Evolutionary conservation across 23 red algal genomes (phyloP).

Genomic region (Gracilaria vermiculophylla): DNA sequence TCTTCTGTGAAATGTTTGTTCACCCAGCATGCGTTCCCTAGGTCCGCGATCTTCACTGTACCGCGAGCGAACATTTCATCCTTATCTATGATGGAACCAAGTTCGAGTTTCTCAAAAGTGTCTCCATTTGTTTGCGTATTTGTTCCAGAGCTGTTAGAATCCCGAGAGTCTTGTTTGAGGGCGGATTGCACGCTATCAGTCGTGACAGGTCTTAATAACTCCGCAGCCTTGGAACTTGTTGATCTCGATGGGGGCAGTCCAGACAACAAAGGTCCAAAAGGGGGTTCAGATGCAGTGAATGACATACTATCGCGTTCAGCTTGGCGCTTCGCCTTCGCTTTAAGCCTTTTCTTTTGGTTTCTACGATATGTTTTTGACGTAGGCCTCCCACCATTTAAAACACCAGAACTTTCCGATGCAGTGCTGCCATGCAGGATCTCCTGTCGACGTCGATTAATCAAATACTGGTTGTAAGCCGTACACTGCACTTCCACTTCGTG

Average conservation of each 20-base stretch:
- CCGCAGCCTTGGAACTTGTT: not conserved
- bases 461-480: slow-evolving; percentile 4
- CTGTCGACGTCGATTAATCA: slow-evolving; percentile 18
- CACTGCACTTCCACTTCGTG: slow-evolving; percentile 37
- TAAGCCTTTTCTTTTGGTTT: slow-evolving; percentile 59
- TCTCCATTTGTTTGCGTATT: not conserved
- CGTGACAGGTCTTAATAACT: not conserved
- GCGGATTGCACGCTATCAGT: not conserved
- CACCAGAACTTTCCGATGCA: slow-evolving; percentile 7
- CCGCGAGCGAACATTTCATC: slow-evolving; percentile 60
- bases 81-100: slow-evolving; percentile 42
- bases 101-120: slow-evolving; percentile 28
- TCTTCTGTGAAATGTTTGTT: slow-evolving; percentile 95
- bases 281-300: not conserved
- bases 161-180: not conserved
- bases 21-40: slow-evolving; percentile 98
- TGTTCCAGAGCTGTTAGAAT: not conserved
- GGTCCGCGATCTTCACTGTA: slow-evolving; percentile 89
- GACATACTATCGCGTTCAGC: not conserved
- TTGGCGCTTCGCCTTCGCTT: slow-evolving; percentile 45
- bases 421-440: slow-evolving; percentile 22
- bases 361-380: slow-evolving; percentile 30
- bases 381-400: not conserved
- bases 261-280: not conserved
- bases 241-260: not conserved